Base-by-base conservation (phyloP, 176 grass and related monocot genomes). In the Hyparrhenia diplandra region DNA sequence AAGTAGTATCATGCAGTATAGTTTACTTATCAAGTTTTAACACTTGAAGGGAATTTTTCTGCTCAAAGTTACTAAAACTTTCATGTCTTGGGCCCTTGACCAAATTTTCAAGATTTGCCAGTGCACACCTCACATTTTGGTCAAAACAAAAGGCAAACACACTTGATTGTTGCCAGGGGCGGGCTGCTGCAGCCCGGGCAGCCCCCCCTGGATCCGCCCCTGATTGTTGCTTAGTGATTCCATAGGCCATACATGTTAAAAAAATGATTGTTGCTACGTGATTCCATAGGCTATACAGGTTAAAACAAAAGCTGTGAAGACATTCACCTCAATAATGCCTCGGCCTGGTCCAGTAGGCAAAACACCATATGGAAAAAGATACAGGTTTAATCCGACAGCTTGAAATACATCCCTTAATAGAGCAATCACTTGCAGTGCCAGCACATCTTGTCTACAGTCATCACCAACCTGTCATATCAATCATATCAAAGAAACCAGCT, bases 361-460 rank as follows among this genome's bases (percentile, higher is more conserved):
- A 86, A 98, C 96, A 77, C 96, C 96, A 76, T 98, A 98, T 20
- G 96, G 96, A 75, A 91, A 98, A 66, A 98, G 84, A 89, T 98
- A 98, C 28, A 98, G 86, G 81, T 95, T 98, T 81, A 98, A 73
- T 81, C 96, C 96, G 13, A 98, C 72, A 62, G 96, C 96, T 75
- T 90, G 80, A 86, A 98, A 98, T 84, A 99, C 84, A 68, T 99
- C 96, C 75, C 92, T 90, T 46, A 99, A 80, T 55, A 99, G 75
- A 45, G 96, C 30, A 83, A 99, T 95, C 73, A 99, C 96, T 91
- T 99, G 96, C 69, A 99, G 96, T 4, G 96, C 96, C 69, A 99
- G 85, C 87, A 99, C 90, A 91, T 99, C 96, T 86, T 99, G 96
- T 81, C 96, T 92, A 91, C 96, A 99, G 85, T 99, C 96, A 93